Evolutionary conservation across 768 basidiomycete genomes (phyloP), one percentile per base, ranked within the genome.

Genomic region (Suillus subaureus): DNA sequence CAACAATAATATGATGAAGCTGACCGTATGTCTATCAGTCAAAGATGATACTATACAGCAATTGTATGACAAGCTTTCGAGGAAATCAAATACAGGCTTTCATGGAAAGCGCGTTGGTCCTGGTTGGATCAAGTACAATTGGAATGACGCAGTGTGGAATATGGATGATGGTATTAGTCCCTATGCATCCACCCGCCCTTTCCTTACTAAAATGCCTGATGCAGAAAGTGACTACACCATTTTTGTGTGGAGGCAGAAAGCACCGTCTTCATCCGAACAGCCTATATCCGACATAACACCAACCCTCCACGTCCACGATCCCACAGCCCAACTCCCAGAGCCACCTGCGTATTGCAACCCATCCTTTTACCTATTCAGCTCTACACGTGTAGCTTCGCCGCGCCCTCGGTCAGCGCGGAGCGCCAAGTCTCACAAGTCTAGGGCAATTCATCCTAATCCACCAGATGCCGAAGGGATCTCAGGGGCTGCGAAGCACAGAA

Each of bases 61-160:
- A 33, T 82, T 95, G 9, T 90, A 82, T 71, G 87, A 91, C 73
- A 91, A 89, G 67, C 83, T 95, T 61, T 91, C 83, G 70, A 80
- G 86, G 66, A 95, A 94, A 76, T 71, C 80, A 0, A 81, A 83
- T 51, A 81, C 82, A 0, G 86, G 86, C 26, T 89, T 88, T 71
- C 78, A 82, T 62, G 85, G 85, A 21, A 79, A 85, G 66, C 84
- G 85, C 23, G 86, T 95, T 23, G 88, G 87, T 37, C 82, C 90
- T 18, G 91, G 92, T 42, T 94, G 93, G 87, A 79, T 97, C 57
- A 94, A 95, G 71, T 98, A 98, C 73, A 86, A 91, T 67, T 96
- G 87, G 81, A 87, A 88, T 68, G 86, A 88, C 16, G 81, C 87
- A 0, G 75, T 93, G 58, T 97, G 93, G 93, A 91, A 92, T 72